phyloP scores from a whole-genome alignment of 805 yeast genomes.

The Sugiyamaella qingdaonensis region DNA sequence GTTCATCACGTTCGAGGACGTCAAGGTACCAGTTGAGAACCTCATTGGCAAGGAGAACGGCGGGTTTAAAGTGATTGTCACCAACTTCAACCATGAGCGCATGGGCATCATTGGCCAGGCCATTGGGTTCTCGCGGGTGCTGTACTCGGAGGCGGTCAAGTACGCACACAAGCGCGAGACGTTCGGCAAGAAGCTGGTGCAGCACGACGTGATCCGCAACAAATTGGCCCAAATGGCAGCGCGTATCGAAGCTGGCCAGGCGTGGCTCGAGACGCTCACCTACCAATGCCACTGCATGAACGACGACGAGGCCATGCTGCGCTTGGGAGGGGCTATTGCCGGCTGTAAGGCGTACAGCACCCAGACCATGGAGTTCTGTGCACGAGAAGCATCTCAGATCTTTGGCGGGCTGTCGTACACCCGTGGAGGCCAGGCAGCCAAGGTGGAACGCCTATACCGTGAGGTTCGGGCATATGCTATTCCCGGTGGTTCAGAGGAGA shows the following conservation, averaged over 20 bases:
- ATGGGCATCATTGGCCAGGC: conserved; percentile 40
- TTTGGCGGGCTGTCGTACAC: conserved; percentile 42
- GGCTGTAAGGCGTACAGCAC: conserved; percentile 40
- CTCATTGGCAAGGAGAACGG: conserved; percentile 38
- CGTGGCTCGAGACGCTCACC: conserved; percentile 36
- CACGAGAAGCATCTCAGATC: conserved; percentile 42
- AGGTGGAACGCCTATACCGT: conserved; percentile 41
- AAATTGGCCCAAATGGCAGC: conserved; percentile 41
- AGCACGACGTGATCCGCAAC: conserved; percentile 40
- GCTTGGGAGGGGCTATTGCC: conserved; percentile 42
- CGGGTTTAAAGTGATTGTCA: conserved; percentile 41
- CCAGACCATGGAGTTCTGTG: conserved; percentile 40
- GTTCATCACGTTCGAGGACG: conserved; percentile 40
- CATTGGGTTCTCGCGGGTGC: conserved; percentile 35
- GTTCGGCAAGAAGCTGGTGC: conserved; percentile 38
- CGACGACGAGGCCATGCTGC: conserved; percentile 34
- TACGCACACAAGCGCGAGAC: conserved; percentile 41
- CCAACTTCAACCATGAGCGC: conserved; percentile 44
- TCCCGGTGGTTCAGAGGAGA: conserved; percentile 44
- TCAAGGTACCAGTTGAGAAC: conserved; percentile 40
- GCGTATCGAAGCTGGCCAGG: conserved; percentile 38
- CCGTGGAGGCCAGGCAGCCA: conserved; percentile 41
- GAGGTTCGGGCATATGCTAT: conserved; percentile 44
- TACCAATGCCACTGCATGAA: conserved; percentile 32
- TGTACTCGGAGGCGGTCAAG: conserved; percentile 36